These are phyloP conservation scores for Aspergillus nidulans DNA, from an alignment of 495 filamentous ascomycete species.

Conservation along the genomic window DNA sequence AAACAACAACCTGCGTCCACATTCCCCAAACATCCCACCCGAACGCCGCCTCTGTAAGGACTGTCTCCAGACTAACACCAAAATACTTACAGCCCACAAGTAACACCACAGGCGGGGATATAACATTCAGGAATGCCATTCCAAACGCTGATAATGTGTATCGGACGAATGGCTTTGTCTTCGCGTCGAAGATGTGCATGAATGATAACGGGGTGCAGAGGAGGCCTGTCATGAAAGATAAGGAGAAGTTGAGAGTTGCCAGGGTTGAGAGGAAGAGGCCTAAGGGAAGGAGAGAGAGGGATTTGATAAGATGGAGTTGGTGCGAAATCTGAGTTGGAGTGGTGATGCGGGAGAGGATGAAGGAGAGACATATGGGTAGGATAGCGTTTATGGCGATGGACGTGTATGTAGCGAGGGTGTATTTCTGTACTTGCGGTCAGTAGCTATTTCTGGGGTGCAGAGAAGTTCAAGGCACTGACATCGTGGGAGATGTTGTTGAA, in stretches of 20 bases:
- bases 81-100: conserved; percentile 48
- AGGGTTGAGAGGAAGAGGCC: conserved; percentile 89
- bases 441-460: not conserved
- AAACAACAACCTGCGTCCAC: conserved; percentile 86
- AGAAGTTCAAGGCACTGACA: too few species aligned
- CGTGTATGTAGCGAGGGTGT: conserved; percentile 43
- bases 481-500: conserved; percentile 70
- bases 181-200: conserved; percentile 45
- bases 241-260: conserved; percentile 93
- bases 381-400: conserved; percentile 56
- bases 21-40: conserved; percentile 90
- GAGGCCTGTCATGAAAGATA: conserved; percentile 81
- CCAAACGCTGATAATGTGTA: conserved; percentile 22
- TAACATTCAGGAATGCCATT: conserved; percentile 45
- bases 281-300: conserved; percentile 85
- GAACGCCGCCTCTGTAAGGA: conserved; percentile 74
- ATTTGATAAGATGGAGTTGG: conserved; percentile 74
- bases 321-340: conserved; percentile 47
- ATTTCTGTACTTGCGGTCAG: conserved; percentile 42
- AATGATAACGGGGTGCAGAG: conserved; percentile 73
- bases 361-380: conserved; percentile 52
- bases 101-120: conserved; percentile 65
- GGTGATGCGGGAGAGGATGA: conserved; percentile 48
- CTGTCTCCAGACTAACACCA: conserved; percentile 44
- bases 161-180: conserved; percentile 16